phyloP scores from a whole-genome alignment of 805 yeast species.

The Scheffersomyces amazonensis region DNA sequence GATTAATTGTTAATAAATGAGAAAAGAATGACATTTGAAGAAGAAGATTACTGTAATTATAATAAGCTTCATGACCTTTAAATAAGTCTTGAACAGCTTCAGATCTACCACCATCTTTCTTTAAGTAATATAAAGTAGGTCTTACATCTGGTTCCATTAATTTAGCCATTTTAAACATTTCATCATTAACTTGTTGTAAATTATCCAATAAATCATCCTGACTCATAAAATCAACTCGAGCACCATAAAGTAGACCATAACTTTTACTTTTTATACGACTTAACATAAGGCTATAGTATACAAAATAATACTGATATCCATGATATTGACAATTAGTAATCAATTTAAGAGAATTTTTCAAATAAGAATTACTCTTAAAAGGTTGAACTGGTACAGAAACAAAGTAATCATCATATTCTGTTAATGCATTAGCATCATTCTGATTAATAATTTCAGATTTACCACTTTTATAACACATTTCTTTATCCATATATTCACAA shows the following conservation, averaged over 20 bases:
- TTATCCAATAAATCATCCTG: slow-evolving; percentile 8
- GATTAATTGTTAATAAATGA: slow-evolving; percentile 23
- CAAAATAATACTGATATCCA: slow-evolving; percentile 10
- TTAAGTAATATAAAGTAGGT: slow-evolving; percentile 15
- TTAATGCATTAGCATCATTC: slow-evolving; percentile 16
- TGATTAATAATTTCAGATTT: slow-evolving; percentile 21
- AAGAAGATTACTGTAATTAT: slow-evolving; percentile 1
- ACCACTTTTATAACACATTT: slow-evolving; percentile 27
- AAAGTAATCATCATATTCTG: slow-evolving; percentile 12
- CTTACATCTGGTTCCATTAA: slow-evolving; percentile 16
- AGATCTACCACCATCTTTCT: slow-evolving; percentile 4
- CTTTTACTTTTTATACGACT: slow-evolving; percentile 19
- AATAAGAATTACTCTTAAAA: slow-evolving; percentile 4
- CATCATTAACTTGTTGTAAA: slow-evolving; percentile 15
- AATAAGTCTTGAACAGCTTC: not conserved
- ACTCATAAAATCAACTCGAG: slow-evolving; percentile 9
- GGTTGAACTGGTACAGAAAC: slow-evolving; percentile 11
- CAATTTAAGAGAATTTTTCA: slow-evolving; percentile 5
- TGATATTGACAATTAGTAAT: slow-evolving; percentile 4
- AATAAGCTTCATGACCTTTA: not conserved
- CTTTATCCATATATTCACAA: slow-evolving; percentile 26
- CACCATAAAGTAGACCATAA: slow-evolving; percentile 22
- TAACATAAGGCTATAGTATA: slow-evolving; percentile 11
- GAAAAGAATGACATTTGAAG: slow-evolving; percentile 21
- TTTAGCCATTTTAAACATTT: slow-evolving; percentile 15